phyloP scores from a whole-genome alignment of 2,329 filamentous ascomycete genomes.

The Nemania abortiva region DNA sequence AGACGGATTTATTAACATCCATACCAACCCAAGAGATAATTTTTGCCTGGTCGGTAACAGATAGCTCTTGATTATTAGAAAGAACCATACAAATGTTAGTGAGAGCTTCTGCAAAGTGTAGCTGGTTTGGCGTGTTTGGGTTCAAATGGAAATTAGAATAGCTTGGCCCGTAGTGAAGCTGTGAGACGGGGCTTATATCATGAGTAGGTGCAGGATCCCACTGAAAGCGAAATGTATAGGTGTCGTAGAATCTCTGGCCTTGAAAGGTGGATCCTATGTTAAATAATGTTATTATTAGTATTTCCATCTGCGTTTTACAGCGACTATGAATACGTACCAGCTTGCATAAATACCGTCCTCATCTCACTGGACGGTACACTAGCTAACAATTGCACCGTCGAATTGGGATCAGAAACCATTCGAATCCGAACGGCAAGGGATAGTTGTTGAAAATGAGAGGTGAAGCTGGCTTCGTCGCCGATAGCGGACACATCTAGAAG shows the following conservation, averaged over 20 bases:
- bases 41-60: neutral
- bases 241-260: too few relatives aligned
- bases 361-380: constrained; percentile 6
- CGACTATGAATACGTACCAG: constrained; percentile 1
- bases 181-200: neutral
- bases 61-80: neutral
- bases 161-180: neutral
- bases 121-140: neutral
- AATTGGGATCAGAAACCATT: constrained; percentile 2
- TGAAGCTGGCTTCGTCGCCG: neutral
- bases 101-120: neutral
- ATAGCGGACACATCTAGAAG: neutral
- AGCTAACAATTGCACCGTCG: neutral
- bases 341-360: neutral
- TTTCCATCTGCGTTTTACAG: neutral
- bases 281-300: neutral
- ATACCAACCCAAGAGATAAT: neutral
- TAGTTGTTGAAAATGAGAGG: neutral
- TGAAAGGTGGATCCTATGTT: too few relatives aligned
- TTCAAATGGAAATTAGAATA: neutral
- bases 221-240: too few relatives aligned
- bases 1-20: neutral
- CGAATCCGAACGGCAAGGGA: neutral
- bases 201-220: too few relatives aligned
- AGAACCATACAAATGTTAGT: neutral